Base-by-base conservation (phyloP, 2,329 filamentous ascomycete genomes). In the Colletotrichum trifolii region DNA sequence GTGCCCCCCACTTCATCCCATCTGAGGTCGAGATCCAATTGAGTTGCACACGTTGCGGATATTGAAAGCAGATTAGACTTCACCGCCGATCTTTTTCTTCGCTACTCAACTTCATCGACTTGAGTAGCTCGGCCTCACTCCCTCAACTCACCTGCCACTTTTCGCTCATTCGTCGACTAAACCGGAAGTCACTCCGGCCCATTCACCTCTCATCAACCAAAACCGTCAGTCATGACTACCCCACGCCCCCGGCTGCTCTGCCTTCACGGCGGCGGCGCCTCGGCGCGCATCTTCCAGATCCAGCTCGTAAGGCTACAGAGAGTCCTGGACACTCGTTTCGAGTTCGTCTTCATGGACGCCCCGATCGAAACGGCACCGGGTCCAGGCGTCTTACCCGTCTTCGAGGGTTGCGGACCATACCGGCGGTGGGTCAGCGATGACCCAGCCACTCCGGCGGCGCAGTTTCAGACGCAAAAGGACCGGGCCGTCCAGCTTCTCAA, bases 371-470 rank as follows among this genome's bases (percentile, higher is more conserved):
- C 39, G 38, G 42, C 48, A 17, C 40, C 64, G 6, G 64, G 64
- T 9, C 64, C 64, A 0, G 64, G 60, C 42, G 64, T 66, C 8
- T 43, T 63, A 1, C 64, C 64, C 8, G 60, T 66, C 8, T 66
- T 63, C 38, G 60, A 63, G 39, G 64, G 64, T 0, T 66, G 64
- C 43, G 64, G 48, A 5, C 64, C 64, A 35, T 66, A 49, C 54
- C 36, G 47, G 36, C 59, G 64, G 36, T 66, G 64, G 64, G 59
- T 66, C 39, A 56, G 46, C 46, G 62, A 65, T 58, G 62, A 65
- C 47, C 57, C 62, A n/a, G 53, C 57, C 17, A 47, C 35, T 4
- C 52, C 58, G 17, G 50, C 43, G 33, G 59, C 58, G 33, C 60
- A 63, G 49, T 43, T 54, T n/a, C 53, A 59, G 25, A 39, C 39